Evolutionary conservation across 139 green algal genomes (phyloP).

Genomic region (Coelastrella sp.): DNA sequence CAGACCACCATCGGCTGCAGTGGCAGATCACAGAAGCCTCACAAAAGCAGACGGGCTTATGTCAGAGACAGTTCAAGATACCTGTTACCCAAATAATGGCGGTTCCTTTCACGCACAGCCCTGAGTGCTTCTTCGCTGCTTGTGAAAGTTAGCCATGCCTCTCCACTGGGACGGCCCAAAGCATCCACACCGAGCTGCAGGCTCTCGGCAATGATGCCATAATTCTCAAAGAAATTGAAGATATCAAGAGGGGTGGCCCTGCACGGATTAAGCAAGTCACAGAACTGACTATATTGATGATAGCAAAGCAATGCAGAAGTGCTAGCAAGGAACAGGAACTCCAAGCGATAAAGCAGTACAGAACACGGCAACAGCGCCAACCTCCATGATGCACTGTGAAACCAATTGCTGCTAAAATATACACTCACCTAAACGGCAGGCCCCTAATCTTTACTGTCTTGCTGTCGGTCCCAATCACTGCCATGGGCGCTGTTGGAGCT

Average conservation of each 20-base stretch:
- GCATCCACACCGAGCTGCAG: constrained; percentile 74
- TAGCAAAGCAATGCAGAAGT: too few relatives aligned
- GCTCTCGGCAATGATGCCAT: constrained; percentile 66
- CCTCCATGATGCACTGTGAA: too few relatives aligned
- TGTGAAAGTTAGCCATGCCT: constrained; percentile 72
- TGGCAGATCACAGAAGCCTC: neutral
- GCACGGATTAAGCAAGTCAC: too few relatives aligned
- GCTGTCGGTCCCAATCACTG: constrained; percentile 41
- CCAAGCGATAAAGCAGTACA: neutral
- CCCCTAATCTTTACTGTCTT: constrained; percentile 64
- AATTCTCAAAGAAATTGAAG: constrained; percentile 71
- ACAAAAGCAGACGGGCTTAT: too few relatives aligned
- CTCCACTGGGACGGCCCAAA: constrained; percentile 64
- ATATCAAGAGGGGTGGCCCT: constrained; percentile 54
- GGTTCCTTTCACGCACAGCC: constrained; percentile 69
- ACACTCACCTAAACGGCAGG: constrained; percentile 66
- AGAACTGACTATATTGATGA: too few relatives aligned
- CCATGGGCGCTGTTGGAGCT: constrained; percentile 20
- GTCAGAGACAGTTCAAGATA: constrained; percentile 71
- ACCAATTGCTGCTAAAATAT: neutral
- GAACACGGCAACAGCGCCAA: too few relatives aligned
- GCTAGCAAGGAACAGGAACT: constrained; percentile 14
- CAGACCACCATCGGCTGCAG: too few relatives aligned
- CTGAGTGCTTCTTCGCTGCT: constrained; percentile 62
- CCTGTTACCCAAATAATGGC: constrained; percentile 73